Conservation (phyloP, 257 asterid genomes). For the Nyctanthes arbortristis region DNA sequence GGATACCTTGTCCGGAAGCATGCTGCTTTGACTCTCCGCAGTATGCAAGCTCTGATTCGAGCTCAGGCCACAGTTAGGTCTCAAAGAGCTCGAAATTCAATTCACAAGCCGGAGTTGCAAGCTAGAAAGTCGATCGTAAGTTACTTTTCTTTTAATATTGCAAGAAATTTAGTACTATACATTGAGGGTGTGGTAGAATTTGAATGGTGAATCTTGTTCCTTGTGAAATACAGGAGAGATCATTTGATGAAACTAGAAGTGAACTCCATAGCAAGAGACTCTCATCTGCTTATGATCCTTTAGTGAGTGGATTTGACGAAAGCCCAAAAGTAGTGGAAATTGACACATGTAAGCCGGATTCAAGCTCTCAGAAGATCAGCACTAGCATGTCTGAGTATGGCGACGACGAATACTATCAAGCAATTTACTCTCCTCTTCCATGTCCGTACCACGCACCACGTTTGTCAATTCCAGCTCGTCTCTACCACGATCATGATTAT, state of each 20-base stretch:
- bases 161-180: too few relatives aligned
- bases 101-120: constrained; percentile 32
- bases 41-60: constrained; percentile 59
- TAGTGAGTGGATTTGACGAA: constrained; percentile 33
- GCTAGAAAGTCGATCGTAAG: constrained; percentile 51
- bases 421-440: constrained; percentile 36
- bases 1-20: constrained; percentile 57
- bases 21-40: constrained; percentile 52
- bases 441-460: constrained; percentile 39
- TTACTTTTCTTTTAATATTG: neutral
- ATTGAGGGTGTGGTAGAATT: neutral
- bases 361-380: constrained; percentile 44
- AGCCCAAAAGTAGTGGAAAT: constrained; percentile 56
- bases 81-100: constrained; percentile 44
- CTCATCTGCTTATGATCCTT: constrained; percentile 33
- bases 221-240: constrained; percentile 36
- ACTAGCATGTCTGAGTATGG: constrained; percentile 39
- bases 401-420: constrained; percentile 39
- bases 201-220: neutral
- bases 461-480: constrained; percentile 54
- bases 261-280: constrained; percentile 48
- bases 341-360: constrained; percentile 44
- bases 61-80: constrained; percentile 47
- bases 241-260: constrained; percentile 45
- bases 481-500: constrained; percentile 53